Conservation (phyloP, 495 filamentous ascomycete genomes). For the Chaetomium tenue region DNA sequence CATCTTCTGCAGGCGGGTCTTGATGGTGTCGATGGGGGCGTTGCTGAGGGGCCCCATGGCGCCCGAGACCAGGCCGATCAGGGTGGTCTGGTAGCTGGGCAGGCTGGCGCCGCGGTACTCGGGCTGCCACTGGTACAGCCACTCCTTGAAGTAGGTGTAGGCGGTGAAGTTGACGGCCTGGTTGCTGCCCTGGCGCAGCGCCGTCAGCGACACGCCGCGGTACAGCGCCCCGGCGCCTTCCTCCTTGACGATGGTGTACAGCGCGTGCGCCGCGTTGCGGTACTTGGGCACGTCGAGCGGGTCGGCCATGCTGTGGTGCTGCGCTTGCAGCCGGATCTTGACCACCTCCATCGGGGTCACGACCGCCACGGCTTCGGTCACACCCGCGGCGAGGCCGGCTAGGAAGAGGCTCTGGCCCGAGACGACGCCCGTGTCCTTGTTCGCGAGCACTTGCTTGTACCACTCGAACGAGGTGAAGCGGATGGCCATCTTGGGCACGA, state of each 20-base stretch:
- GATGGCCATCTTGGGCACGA: slow-evolving; percentile 99
- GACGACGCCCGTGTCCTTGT: slow-evolving; percentile 60
- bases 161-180: slow-evolving; percentile 99
- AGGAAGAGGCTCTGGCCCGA: slow-evolving; percentile 78
- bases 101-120: slow-evolving; percentile 56
- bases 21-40: slow-evolving; percentile 98
- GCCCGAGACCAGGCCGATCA: slow-evolving; percentile 87
- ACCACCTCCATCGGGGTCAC: slow-evolving; percentile 99
- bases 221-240: slow-evolving; percentile 86
- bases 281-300: slow-evolving; percentile 91
- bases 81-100: slow-evolving; percentile 82
- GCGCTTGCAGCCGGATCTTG: slow-evolving; percentile 96
- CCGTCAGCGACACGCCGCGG: slow-evolving; percentile 89
- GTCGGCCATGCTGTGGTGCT: slow-evolving; percentile 92
- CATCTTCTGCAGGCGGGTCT: slow-evolving; percentile 91
- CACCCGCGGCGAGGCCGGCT: slow-evolving; percentile 86
- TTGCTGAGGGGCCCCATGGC: slow-evolving; percentile 96
- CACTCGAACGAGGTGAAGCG: slow-evolving; percentile 96
- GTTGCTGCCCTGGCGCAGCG: slow-evolving; percentile 90
- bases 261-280: slow-evolving; percentile 93
- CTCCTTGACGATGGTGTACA: slow-evolving; percentile 87
- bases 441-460: slow-evolving; percentile 81
- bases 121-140: slow-evolving; percentile 68
- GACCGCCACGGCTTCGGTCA: slow-evolving; percentile 92
- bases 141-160: slow-evolving; percentile 87